Evolutionary conservation across 495 filamentous ascomycete genomes (phyloP).

Genomic region (Podospora appendiculata): DNA sequence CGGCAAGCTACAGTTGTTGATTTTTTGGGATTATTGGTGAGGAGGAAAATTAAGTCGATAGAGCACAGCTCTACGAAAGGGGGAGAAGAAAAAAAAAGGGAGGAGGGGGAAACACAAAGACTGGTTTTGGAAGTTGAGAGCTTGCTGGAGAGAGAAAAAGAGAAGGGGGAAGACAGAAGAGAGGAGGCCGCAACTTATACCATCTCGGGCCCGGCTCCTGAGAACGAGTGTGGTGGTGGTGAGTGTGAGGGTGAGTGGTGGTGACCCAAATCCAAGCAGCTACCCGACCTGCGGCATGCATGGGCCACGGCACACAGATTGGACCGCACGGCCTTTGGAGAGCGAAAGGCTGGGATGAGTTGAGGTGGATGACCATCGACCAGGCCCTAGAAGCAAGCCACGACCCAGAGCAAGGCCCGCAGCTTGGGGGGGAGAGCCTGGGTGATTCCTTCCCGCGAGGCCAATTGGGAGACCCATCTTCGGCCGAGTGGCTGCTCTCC

Average conservation of each 20-base stretch:
- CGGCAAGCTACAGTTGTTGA: conserved; percentile 34
- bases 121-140: conserved; percentile 59
- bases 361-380: too few relatives aligned
- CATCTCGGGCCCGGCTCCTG: conserved; percentile 13
- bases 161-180: conserved; percentile 28
- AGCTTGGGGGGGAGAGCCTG: background rate
- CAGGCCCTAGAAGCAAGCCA: background rate
- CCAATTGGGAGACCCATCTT: conserved; percentile 17
- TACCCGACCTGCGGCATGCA: background rate
- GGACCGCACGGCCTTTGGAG: too few relatives aligned
- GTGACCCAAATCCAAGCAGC: conserved; percentile 9
- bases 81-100: conserved; percentile 42
- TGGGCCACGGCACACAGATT: too few relatives aligned
- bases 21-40: conserved; percentile 28
- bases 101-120: conserved; percentile 43
- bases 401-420: background rate
- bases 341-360: background rate
- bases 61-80: conserved; percentile 49
- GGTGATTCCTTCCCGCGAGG: conserved; percentile 8
- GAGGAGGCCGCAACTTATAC: conserved; percentile 41
- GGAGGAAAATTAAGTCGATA: conserved; percentile 31
- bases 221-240: conserved; percentile 6
- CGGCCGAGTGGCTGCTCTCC: background rate
- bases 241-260: conserved; percentile 14
- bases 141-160: conserved; percentile 67